Evolutionary conservation across 78 protist genomes (phyloP).

Genomic region (Dictyostelium citrinum): DNA sequence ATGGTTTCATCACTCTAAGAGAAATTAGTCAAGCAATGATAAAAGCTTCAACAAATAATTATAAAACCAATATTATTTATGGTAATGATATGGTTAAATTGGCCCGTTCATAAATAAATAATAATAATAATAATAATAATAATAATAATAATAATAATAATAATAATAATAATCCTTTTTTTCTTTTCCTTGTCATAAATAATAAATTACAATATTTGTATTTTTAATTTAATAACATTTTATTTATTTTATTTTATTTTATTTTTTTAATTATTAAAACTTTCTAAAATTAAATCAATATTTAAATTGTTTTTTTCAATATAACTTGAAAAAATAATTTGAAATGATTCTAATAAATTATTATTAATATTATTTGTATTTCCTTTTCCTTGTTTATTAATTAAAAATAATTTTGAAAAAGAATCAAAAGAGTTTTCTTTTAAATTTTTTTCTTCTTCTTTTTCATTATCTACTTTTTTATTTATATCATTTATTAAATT

Average conservation of each 20-base stretch:
- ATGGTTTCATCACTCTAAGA: neutral
- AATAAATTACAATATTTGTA: neutral
- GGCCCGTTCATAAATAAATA: neutral
- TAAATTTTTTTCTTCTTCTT: neutral
- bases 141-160: too few relatives aligned
- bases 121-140: neutral
- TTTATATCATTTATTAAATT: neutral
- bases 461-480: neutral
- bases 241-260: neutral
- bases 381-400: neutral
- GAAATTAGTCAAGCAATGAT: neutral
- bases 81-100: constrained; percentile 2
- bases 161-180: too few relatives aligned
- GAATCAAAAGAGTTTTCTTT: neutral
- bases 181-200: too few relatives aligned
- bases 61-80: neutral
- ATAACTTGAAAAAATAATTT: neutral
- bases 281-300: neutral
- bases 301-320: neutral
- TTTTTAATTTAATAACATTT: neutral
- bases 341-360: neutral
- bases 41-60: neutral
- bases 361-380: neutral
- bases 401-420: neutral
- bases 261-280: neutral